Percentiles rank a stretch among this genome's conserved stretches.
Evolutionary conservation across 257 asterid genomes (phyloP).

Genomic region (Penstemon barbatus): DNA sequence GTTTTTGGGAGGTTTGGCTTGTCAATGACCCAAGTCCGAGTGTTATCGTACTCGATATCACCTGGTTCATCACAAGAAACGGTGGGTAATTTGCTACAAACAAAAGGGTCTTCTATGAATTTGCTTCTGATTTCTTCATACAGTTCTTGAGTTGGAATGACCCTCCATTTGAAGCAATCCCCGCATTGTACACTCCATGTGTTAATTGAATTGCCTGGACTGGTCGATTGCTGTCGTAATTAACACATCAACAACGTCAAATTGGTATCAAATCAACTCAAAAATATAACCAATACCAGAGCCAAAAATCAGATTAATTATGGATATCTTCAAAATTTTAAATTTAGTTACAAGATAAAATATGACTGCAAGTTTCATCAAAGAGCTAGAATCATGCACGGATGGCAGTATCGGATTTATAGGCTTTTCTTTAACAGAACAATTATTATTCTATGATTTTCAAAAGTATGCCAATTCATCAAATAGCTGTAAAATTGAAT

Average conservation of each 20-base stretch:
- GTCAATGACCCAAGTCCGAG: slow-evolving; percentile 41
- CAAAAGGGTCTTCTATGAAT: slow-evolving; percentile 35
- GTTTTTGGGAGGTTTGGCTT: slow-evolving; percentile 48
- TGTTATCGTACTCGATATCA: slow-evolving; percentile 35
- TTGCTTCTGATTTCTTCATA: slow-evolving; percentile 44
- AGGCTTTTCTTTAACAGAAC: no score
- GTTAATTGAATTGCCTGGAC: neutral
- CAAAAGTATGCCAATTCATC: no score
- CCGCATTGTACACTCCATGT: slow-evolving; percentile 47
- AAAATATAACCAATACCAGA: no score
- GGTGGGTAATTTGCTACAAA: slow-evolving; percentile 29
- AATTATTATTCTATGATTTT: no score
- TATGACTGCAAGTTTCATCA: no score
- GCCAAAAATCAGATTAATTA: no score
- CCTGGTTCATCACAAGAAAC: slow-evolving; percentile 37
- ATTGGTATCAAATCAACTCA: no score
- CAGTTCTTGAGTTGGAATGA: slow-evolving; percentile 41
- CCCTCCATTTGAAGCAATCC: slow-evolving; percentile 58
- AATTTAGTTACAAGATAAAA: no score
- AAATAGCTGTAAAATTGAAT: no score
- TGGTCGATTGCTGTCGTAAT: slow-evolving; percentile 23
- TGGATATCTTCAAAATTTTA: no score
- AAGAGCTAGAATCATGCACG: no score
- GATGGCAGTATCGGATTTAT: no score
- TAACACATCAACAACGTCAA: neutral